These are phyloP conservation scores for Trichoderma lentiforme DNA, from an alignment of 2,329 filamentous ascomycete genomes.

Conservation along the genomic window DNA sequence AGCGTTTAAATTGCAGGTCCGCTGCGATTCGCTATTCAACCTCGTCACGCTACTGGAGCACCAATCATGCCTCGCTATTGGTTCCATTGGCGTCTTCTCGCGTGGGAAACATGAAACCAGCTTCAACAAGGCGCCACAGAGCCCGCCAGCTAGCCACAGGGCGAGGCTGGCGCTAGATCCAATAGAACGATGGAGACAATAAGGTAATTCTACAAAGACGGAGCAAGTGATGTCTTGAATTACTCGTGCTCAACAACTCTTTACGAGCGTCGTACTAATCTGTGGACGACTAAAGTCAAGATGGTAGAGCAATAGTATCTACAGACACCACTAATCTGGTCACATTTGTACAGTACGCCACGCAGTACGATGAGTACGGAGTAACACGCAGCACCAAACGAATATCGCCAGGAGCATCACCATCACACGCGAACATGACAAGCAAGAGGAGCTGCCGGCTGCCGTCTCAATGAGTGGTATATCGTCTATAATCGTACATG, in stretches of 20 bases:
- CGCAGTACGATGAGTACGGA: not conserved
- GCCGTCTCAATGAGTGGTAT: conserved; percentile 7
- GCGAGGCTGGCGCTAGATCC: conserved; percentile 3
- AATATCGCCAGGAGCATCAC: not conserved
- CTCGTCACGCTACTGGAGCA: not conserved
- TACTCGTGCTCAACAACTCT: conserved; percentile 1
- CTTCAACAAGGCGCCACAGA: not conserved
- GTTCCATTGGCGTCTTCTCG: conserved; percentile 8
- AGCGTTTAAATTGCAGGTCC: conserved; percentile 16
- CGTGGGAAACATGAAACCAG: conserved; percentile 11
- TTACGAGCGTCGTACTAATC: not conserved
- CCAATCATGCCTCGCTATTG: conserved; percentile 1
- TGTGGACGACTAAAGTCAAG: not conserved
- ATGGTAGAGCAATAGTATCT: not conserved
- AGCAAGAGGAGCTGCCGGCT: not conserved
- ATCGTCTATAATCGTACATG: conserved; percentile 15
- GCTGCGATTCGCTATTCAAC: conserved; percentile 1
- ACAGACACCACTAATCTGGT: not conserved
- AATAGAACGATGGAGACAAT: not conserved
- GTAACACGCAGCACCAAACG: not conserved
- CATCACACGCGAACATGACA: not conserved
- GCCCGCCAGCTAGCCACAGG: not conserved
- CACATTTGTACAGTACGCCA: not conserved
- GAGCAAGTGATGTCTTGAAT: not conserved
- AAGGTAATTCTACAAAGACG: not conserved